Base-by-base conservation (phyloP, 805 yeast species). In the Spathaspora sp. region DNA sequence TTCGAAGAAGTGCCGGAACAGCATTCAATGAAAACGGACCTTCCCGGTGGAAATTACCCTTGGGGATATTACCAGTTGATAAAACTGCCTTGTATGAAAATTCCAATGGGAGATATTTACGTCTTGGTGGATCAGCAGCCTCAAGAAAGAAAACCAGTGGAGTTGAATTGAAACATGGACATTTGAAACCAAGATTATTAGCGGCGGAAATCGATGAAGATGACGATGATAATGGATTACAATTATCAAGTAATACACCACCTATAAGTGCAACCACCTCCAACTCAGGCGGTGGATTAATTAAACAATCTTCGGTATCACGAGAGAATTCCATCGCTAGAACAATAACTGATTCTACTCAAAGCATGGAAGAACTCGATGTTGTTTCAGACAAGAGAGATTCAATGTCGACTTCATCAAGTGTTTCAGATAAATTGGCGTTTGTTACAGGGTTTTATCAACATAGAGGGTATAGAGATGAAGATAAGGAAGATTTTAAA, bases 121-220 rank as follows among this genome's bases (percentile, higher is more conserved):
- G 70, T 44, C 56, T 59, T 35, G 59, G 55, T 31, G 67, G 49
- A 38, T 65, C 56, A 60, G 64, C 42, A 55, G 19, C 40, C 2
- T 42, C 47, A 16, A 10, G 19, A 3, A 20, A 38, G n/a, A 69
- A 69, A 54, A 61, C 71, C n/a, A 69, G 72, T 51, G 79, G 79
- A 0, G 79, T 75, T 6, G 86, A 82, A 51, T 70, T 82, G 62
- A 83, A 81, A 60, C 87, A 83, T 61, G 86, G 87, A 5, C 82
- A 74, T 60, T 71, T 81, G 52, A 77, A 82, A 49, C 87, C 87
- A 23, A 76, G 89, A 45, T 73, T 87, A 67, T 71, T 87, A 53
- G 93, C 92, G 1, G 80, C 86, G 20, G 94, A 87, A 63, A 84
- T 87, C 38, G 92, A 85, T 55, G 89, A 86, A 50, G 80, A 49